Evolutionary conservation across 257 asterid genomes (phyloP).

Genomic region (Ligustrum vulgare): DNA sequence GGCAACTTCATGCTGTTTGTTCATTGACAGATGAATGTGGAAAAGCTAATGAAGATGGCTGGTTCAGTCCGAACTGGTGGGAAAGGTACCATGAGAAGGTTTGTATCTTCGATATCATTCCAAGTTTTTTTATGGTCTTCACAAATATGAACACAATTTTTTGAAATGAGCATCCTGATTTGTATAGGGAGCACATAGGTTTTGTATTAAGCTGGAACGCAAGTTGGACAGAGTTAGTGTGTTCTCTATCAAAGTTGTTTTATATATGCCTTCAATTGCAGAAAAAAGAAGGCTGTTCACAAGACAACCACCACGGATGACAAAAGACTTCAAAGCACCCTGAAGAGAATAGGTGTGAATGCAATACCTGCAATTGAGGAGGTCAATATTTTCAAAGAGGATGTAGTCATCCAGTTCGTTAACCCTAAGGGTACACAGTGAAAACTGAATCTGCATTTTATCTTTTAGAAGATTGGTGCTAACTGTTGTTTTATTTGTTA

Average conservation of each 20-base stretch:
- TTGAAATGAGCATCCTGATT: neutral
- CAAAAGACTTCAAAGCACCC: conserved; percentile 73
- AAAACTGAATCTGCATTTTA: neutral
- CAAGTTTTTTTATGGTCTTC: neutral
- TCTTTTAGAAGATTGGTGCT: neutral
- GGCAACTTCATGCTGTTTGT: too few species aligned
- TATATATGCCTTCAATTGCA: conserved; percentile 18
- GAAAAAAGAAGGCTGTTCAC: conserved; percentile 82
- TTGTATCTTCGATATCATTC: neutral
- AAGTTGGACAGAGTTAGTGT: neutral
- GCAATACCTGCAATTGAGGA: conserved; percentile 74
- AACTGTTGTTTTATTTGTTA: neutral
- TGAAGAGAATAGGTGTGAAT: conserved; percentile 74
- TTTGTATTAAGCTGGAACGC: neutral
- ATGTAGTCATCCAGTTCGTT: conserved; percentile 61
- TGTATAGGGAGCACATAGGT: neutral
- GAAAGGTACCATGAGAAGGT: conserved; percentile 80
- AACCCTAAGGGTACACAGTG: conserved; percentile 59
- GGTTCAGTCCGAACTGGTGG: conserved; percentile 78
- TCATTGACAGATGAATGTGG: conserved; percentile 67
- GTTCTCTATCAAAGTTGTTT: neutral
- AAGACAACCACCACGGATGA: conserved; percentile 73
- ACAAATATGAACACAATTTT: neutral
- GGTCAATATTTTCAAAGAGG: conserved; percentile 77
- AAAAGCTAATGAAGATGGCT: conserved; percentile 67